Evolutionary conservation across 2,329 filamentous ascomycete species (phyloP), one percentile per base, ranked within the genome.

Genomic region (Sporothrix pallida): DNA sequence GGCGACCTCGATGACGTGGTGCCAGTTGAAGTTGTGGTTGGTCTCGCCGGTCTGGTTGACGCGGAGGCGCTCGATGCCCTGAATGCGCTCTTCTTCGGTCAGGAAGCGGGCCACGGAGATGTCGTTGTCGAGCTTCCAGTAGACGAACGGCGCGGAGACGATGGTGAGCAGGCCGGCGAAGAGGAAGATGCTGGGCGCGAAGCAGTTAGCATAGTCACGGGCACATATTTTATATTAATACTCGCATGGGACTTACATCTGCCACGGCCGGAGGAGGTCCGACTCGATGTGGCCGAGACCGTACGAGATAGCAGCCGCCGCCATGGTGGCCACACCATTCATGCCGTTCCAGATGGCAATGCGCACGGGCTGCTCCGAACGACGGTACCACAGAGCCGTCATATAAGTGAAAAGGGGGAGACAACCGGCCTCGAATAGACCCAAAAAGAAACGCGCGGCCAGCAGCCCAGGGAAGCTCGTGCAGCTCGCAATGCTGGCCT

Each of bases 11-110:
- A 87, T 83, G 0, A 92, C 83, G 75, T 96, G 93, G 26, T 87
- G 85, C 82, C 86, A 84, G 76, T 92, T 92, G 81, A 91, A 92
- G 75, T 92, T 89, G 75, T 89, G 92, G 1, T 90, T 91, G 17
- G 92, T 90, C 31, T 56, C 44, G 0, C 93, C 93, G 74, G 93
- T 93, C 79, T 93, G 89, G 77, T 95, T 95, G 26, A 89, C 85
- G 0, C 92, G 86, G 6, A 95, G 88, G 0, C 93, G 86, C 76
- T 93, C 92, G 37, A 94, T 83, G 0, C 91, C 91, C 58, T 93
- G 85, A 0, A 89, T 80, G 13, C 89, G 88, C 76, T 95, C 93
- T 63, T 89, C 85, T 71, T 91, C 87, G 8, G 84, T 91, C 37
- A 96, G 78, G 73, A 87, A 88, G 15, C 86, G 83, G 0, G 86